Conservation (phyloP, 805 yeast species). For the Torulaspora quercuum region DNA sequence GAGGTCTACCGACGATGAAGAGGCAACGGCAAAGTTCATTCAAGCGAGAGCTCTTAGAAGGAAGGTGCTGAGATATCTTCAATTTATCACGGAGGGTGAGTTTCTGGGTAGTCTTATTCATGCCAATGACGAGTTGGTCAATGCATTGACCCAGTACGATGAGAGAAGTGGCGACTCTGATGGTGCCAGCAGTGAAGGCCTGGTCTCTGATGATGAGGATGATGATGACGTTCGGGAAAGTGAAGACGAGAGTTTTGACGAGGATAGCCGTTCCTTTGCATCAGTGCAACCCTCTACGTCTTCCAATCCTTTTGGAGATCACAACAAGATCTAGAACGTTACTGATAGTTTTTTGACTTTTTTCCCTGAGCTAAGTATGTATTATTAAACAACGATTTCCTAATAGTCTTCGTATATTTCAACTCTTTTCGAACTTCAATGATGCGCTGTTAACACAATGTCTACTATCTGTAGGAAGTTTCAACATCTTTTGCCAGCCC, state of each 20-base stretch:
- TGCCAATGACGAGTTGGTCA: slow-evolving; percentile 87
- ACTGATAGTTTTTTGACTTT: no score
- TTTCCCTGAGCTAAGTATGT: no score
- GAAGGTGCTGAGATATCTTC: slow-evolving; percentile 75
- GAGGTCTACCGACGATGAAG: slow-evolving; percentile 60
- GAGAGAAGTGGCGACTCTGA: slow-evolving; percentile 43
- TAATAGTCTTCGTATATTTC: no score
- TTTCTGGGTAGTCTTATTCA: slow-evolving; percentile 80
- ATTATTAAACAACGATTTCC: no score
- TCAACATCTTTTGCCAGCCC: slow-evolving; percentile 56
- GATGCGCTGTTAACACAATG: slow-evolving; percentile 92
- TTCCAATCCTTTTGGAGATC: slow-evolving; percentile 54
- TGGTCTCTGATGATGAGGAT: slow-evolving; percentile 37
- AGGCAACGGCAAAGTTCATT: slow-evolving; percentile 64
- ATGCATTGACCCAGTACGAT: slow-evolving; percentile 67
- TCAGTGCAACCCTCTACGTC: slow-evolving; percentile 24
- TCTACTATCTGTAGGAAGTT: slow-evolving; percentile 66
- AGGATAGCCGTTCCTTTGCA: slow-evolving; percentile 11
- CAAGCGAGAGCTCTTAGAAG: slow-evolving; percentile 73
- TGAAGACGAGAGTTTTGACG: slow-evolving; percentile 18
- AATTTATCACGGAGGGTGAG: slow-evolving; percentile 79
- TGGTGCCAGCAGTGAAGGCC: slow-evolving; percentile 41
- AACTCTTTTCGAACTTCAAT: slow-evolving; percentile 52
- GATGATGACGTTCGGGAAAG: slow-evolving; percentile 25
- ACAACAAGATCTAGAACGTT: slow-evolving; percentile 34